phyloP scores from a whole-genome alignment of 2,329 filamentous ascomycete genomes.

The Thielaviopsis ethacetica region DNA sequence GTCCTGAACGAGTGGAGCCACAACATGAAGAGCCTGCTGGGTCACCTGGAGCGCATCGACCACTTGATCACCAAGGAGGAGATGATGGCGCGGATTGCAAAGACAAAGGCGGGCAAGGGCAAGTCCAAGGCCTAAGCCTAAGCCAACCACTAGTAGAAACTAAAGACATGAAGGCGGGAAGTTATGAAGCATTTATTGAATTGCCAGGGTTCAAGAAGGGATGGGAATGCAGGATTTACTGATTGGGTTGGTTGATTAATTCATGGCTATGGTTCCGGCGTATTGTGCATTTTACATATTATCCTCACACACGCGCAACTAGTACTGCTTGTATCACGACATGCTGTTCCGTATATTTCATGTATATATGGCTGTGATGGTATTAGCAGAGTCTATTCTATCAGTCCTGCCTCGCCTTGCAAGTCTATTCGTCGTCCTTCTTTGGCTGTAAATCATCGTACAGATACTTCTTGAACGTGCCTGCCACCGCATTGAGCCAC shows the following conservation, averaged over 20 bases:
- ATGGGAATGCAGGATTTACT: background rate
- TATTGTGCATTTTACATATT: conserved; percentile 22
- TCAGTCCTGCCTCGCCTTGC: background rate
- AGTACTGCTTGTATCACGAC: no score
- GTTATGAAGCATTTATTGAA: conserved; percentile 5
- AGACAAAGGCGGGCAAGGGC: conserved; percentile 20
- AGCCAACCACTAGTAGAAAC: background rate
- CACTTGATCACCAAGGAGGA: conserved; percentile 99
- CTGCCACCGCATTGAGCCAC: conserved; percentile 59
- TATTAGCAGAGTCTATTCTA: background rate
- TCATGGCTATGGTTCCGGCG: conserved; percentile 17
- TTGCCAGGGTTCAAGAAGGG: conserved; percentile 15
- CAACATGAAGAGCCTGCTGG: conserved; percentile 89
- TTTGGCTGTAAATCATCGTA: conserved; percentile 13
- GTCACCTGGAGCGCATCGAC: conserved; percentile 77
- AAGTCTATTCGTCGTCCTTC: background rate
- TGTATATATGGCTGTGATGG: conserved; percentile 10
- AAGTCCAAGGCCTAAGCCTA: conserved; percentile 16
- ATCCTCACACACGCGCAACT: conserved; percentile 8
- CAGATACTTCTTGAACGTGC: conserved; percentile 41
- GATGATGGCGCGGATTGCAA: conserved; percentile 88
- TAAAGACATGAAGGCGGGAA: background rate
- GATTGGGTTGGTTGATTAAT: conserved; percentile 12
- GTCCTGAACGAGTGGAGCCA: conserved; percentile 96
- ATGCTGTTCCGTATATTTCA: conserved; percentile 13